phyloP scores from a whole-genome alignment of 2,329 filamentous ascomycete genomes.

The Ceratocystis diversiconidia region DNA sequence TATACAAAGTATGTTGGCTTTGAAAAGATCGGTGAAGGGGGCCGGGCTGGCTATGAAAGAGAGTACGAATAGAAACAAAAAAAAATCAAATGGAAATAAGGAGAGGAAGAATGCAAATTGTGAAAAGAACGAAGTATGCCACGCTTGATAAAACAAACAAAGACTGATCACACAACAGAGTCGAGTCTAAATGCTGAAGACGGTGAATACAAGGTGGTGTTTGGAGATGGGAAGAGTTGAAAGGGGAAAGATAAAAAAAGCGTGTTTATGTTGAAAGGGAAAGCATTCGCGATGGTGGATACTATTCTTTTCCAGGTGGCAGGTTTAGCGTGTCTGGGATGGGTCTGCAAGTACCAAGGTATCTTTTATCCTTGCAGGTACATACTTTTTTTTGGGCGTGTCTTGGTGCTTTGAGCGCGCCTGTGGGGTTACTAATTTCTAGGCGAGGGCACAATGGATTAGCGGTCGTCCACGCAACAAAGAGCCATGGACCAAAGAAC shows the following conservation, averaged over 20 bases:
- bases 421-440: slow-evolving; percentile 12
- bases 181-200: slow-evolving; percentile 14
- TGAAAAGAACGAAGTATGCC: slow-evolving; percentile 16
- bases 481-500: neutral
- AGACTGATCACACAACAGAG: slow-evolving; percentile 10
- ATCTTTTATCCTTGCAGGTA: slow-evolving; percentile 19
- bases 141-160: slow-evolving; percentile 19
- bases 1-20: slow-evolving; percentile 15
- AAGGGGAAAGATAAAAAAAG: slow-evolving; percentile 11
- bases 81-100: slow-evolving; percentile 20
- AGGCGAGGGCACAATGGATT: neutral
- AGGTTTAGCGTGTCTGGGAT: slow-evolving; percentile 15
- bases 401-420: slow-evolving; percentile 14
- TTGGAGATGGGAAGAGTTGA: slow-evolving; percentile 4
- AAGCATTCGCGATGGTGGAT: slow-evolving; percentile 19
- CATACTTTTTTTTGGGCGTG: slow-evolving; percentile 22
- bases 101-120: slow-evolving; percentile 17
- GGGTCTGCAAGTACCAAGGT: slow-evolving; percentile 16
- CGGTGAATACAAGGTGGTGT: slow-evolving; percentile 3
- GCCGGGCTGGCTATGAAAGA: slow-evolving; percentile 8
- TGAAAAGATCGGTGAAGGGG: slow-evolving; percentile 18
- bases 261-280: slow-evolving; percentile 18
- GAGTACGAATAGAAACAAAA: slow-evolving; percentile 21
- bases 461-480: neutral
- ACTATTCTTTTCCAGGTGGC: slow-evolving; percentile 7